These are phyloP conservation scores for Fragilariopsis cylindrus DNA, from an alignment of 108 stramenopile genomes.

Conservation along the genomic window DNA sequence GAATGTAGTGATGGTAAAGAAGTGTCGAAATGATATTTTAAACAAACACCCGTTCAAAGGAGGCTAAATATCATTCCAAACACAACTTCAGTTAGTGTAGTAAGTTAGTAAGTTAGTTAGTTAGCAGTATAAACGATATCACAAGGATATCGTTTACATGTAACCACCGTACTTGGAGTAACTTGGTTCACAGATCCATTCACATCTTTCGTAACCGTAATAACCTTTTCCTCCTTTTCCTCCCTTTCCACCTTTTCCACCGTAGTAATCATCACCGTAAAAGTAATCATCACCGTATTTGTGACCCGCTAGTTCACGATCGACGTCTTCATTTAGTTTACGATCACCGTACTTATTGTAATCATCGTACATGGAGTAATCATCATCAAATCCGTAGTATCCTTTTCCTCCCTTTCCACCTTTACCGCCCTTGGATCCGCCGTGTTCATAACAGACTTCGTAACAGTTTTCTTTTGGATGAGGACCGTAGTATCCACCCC, in stretches of 20 bases:
- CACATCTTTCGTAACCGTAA: not conserved
- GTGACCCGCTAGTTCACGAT: not conserved
- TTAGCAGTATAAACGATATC: not conserved
- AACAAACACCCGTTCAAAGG: not conserved
- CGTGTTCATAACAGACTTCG: not conserved
- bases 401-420: slow-evolving; percentile 5
- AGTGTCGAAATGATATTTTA: not conserved
- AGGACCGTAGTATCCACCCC: not conserved
- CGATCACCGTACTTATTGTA: not conserved
- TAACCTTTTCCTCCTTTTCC: slow-evolving; percentile 2
- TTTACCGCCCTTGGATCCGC: slow-evolving; percentile 1
- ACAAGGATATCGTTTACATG: not conserved
- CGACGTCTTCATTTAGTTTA: not conserved
- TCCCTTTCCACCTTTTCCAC: not conserved
- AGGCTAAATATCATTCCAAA: not conserved
- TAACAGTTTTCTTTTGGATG: not conserved
- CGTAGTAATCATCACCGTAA: not conserved
- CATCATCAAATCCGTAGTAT: not conserved
- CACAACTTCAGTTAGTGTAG: slow-evolving; percentile 3
- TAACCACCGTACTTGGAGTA: not conserved
- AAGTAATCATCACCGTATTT: not conserved
- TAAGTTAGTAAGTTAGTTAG: not conserved
- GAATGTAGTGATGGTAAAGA: not conserved
- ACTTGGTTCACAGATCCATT: not conserved
- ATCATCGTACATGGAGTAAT: not conserved